Base-by-base conservation (phyloP, 2,329 filamentous ascomycete species). In the Huntiella bhutanensis region DNA sequence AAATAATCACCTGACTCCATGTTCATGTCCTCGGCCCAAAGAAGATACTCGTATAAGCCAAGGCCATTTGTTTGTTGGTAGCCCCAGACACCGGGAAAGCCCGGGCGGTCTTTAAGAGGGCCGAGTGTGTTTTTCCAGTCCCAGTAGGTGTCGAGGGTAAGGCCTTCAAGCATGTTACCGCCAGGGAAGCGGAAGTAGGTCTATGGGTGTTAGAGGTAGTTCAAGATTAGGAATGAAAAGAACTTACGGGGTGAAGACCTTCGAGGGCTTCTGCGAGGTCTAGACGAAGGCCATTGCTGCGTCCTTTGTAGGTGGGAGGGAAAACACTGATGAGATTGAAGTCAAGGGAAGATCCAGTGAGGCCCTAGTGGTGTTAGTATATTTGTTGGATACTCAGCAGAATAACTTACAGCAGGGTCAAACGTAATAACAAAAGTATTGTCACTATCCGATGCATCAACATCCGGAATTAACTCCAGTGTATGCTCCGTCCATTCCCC, bases 141-240 rank as follows among this genome's bases (percentile, higher is more conserved):
- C 67, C 68, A 71, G 54, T 58, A 64, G 3, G 59, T 62, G 37
- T 54, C 55, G 51, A 64, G 62, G 17, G 59, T 63, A 41, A 59
- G 54, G 0, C 68, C 68, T 54, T 70, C 67, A 2, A 79, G 58
- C 62, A 76, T 77, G 55, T 77, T 78, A 6, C 75, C 77, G 4
- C 78, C 78, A 0, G 77, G 77, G 49, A 80, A 71, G 12, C 78
- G 68, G 39, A 82, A 65, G 53, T 80, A 70, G n/a, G 65, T 67
- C 59, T 62, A 41, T 16, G 16, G 11, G 10, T 3, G 40, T 48
- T 38, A 50, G 45, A 10, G 6, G 4, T 16, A 28, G n/a, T 28
- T 10, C 13, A n/a, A 15, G 3, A 6, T 4, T 22, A n/a, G 13
- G 33, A 13, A 19, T 10, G 15, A 4, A 13, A 16, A 28, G 17